phyloP scores from a whole-genome alignment of 495 filamentous ascomycete genomes.

The Penicillium angulare region DNA sequence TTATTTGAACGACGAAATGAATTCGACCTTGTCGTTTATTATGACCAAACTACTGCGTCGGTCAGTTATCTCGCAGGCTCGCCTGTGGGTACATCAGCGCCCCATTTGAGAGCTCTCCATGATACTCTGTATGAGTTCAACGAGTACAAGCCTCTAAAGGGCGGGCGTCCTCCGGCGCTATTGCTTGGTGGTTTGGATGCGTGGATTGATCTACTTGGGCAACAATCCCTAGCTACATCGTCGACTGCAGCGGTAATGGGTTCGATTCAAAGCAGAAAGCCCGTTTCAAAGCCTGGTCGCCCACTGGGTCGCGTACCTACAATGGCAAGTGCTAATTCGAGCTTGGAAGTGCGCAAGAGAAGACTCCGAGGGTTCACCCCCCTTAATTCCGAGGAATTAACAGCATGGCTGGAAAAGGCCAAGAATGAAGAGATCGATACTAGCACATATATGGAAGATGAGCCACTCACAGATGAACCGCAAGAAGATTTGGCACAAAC shows the following conservation, averaged over 20 bases:
- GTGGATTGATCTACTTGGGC: conserved; percentile 78
- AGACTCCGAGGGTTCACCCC: conserved; percentile 57
- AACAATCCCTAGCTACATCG: conserved; percentile 59
- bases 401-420: conserved; percentile 59
- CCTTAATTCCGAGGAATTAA: conserved; percentile 60
- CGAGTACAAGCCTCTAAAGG: conserved; percentile 68
- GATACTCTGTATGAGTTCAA: conserved; percentile 82
- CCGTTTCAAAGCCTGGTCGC: conserved; percentile 39
- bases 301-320: conserved; percentile 51
- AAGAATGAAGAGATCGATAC: conserved; percentile 53
- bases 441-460: conserved; percentile 40
- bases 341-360: conserved; percentile 53
- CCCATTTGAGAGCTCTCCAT: conserved; percentile 65
- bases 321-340: conserved; percentile 51
- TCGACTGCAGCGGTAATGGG: conserved; percentile 53
- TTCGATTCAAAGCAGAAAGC: conserved; percentile 38
- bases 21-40: conserved; percentile 86
- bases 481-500: conserved; percentile 36
- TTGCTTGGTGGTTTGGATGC: conserved; percentile 79
- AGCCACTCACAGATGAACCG: conserved; percentile 35
- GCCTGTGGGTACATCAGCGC: conserved; percentile 49
- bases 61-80: conserved; percentile 48
- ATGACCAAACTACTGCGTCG: conserved; percentile 69
- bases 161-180: conserved; percentile 64
- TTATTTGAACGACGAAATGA: conserved; percentile 74